Base-by-base conservation (phyloP, 768 basidiomycete species). In the Phaeotremella skinneri region DNA sequence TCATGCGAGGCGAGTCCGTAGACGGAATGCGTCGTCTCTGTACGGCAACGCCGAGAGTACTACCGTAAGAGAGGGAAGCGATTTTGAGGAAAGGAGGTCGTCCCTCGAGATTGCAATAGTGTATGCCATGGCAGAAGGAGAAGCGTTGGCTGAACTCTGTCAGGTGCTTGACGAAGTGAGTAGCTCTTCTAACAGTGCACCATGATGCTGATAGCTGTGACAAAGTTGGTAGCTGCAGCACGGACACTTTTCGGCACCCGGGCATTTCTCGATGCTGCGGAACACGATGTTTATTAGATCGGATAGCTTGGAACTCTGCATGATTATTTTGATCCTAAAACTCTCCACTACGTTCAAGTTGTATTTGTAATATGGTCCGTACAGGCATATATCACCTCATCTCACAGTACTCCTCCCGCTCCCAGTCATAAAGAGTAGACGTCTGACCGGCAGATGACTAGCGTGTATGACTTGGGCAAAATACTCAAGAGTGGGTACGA, bases 101-200 rank as follows among this genome's bases (percentile, higher is more conserved):
- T 13, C 43, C 23, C 23, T 56, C 23, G 69, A 76, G 41, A 62
- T 76, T 37, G 68, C 70, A 2, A 68, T 70, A 17, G 54, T 76
- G 32, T 76, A 76, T 63, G 73, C 64, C 1, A 74, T 74, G 68
- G 75, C 75, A 3, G 75, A 76, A 59, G 61, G 70, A 21, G 75
- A 75, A 49, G 75, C 75, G 7, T 34, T 76, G 47, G 62, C 58
- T 0, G 67, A 72, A 49, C 56, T 74, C 17, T 74, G 75, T 49
- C 62, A 73, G 57, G 56, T 70, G 7, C 49, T 76, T 1, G 75
- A 74, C 29, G 75, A 76, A 65, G 73, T 76, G 48, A 61, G 71
- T 64, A 43, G 13, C 13, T 16, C n/a, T 51, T 39, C 45, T 11
- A 43, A 26, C 9, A 50, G 26, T 5, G 6, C 6, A 27, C 2